Percentiles rank a stretch among this genome's conserved stretches.
These are phyloP conservation scores for Mortierella sp. DNA, from an alignment of 371 early-diverging fungal genomes.

Conservation along the genomic window DNA sequence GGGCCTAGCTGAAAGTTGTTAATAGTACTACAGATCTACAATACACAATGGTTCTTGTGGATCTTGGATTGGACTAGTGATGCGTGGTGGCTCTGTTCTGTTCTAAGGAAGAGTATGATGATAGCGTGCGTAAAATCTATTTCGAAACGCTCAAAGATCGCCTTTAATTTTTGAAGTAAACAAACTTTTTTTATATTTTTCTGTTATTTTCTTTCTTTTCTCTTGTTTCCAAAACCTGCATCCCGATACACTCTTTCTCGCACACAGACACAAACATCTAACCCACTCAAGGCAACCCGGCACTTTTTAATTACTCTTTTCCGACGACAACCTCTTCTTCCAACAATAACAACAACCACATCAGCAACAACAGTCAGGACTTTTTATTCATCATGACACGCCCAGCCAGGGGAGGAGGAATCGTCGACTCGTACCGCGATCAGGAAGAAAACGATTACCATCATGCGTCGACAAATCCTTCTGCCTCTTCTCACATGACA, in stretches of 20 bases:
- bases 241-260: background rate
- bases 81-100: too few species aligned
- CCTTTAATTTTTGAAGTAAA: background rate
- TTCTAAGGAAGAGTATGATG: too few species aligned
- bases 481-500: too few species aligned
- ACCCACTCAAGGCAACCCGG: background rate
- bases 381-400: conserved; percentile 2
- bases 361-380: background rate
- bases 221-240: background rate
- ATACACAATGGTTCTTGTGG: too few species aligned
- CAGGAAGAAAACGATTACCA: background rate
- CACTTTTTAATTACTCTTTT: background rate
- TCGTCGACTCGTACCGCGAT: conserved; percentile 5
- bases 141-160: too few species aligned
- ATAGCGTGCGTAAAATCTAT: too few species aligned
- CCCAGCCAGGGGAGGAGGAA: conserved; percentile 1
- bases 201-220: background rate
- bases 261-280: background rate
- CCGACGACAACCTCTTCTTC: background rate
- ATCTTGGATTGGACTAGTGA: too few species aligned
- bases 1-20: too few species aligned
- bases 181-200: background rate
- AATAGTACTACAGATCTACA: too few species aligned
- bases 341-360: background rate
- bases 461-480: too few species aligned